A percentile compares a stretch with the other conserved stretches of the same genome.
These are phyloP conservation scores for Hordeum vulgare DNA, from an alignment of 176 grass and related monocot species.

Conservation along the genomic window DNA sequence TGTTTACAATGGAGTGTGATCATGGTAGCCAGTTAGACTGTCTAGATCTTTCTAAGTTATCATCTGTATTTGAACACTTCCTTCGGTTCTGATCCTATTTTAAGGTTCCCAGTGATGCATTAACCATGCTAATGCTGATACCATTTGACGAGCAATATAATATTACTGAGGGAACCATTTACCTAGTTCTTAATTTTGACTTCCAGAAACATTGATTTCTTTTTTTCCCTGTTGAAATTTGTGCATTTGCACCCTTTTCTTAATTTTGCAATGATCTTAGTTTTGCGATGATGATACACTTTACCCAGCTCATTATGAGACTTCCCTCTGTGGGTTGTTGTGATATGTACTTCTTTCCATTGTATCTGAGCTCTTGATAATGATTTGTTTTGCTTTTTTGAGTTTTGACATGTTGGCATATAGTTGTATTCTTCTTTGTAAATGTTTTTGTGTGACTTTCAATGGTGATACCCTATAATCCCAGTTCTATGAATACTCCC, in stretches of 20 bases:
- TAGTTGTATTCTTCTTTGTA: neutral
- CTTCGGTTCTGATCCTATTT: neutral
- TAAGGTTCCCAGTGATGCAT: conserved; percentile 59
- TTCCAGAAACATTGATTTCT: neutral
- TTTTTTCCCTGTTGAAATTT: neutral
- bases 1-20: neutral
- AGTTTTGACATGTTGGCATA: neutral
- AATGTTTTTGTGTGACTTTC: neutral
- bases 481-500: conserved; percentile 73
- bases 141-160: conserved; percentile 38
- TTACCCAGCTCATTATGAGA: conserved; percentile 95
- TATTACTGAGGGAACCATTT: conserved; percentile 53
- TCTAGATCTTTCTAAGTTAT: neutral
- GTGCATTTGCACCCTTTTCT: neutral
- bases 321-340: conserved; percentile 54
- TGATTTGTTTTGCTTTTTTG: neutral
- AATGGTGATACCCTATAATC: conserved; percentile 45
- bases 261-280: conserved; percentile 27
- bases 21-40: neutral
- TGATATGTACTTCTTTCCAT: conserved; percentile 39
- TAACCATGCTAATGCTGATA: conserved; percentile 88
- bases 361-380: conserved; percentile 44
- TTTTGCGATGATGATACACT: conserved; percentile 37
- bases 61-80: neutral
- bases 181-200: neutral